Conservation (phyloP, 176 grass and related monocot species). For the Saccharum officinarum region DNA sequence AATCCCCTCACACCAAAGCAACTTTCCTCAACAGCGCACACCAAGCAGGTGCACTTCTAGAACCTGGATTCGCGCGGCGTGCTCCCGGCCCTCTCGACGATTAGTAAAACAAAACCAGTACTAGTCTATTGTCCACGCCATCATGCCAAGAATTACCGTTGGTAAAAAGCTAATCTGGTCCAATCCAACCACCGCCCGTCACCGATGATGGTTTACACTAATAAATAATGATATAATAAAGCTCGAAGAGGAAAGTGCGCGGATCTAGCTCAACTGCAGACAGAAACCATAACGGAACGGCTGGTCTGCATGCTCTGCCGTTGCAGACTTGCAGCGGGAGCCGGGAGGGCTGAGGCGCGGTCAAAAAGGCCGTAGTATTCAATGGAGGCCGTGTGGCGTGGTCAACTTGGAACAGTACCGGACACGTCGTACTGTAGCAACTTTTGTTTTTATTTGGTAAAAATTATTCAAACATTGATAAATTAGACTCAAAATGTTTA, state of each 20-base stretch:
- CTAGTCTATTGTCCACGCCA: not conserved
- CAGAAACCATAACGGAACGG: too few species aligned
- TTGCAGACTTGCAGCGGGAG: too few species aligned
- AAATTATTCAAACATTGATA: too few species aligned
- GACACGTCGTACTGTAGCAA: too few species aligned
- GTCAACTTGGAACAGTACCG: too few species aligned
- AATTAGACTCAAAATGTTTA: too few species aligned
- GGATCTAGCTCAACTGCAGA: not conserved
- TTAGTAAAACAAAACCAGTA: not conserved
- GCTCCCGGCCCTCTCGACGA: not conserved
- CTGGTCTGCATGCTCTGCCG: not conserved
- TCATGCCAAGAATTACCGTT: slow-evolving; percentile 13
- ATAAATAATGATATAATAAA: too few species aligned
- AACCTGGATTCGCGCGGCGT: not conserved
- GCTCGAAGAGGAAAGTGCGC: too few species aligned
- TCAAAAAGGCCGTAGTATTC: not conserved
- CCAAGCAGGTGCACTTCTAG: slow-evolving; percentile 26
- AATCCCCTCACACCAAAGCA: slow-evolving; percentile 38
- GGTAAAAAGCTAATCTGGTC: not conserved
- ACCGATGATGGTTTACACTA: not conserved
- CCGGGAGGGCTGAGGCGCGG: too few species aligned
- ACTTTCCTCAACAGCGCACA: slow-evolving; percentile 19
- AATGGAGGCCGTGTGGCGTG: too few species aligned
- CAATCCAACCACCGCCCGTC: not conserved
- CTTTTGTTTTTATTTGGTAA: too few species aligned